Evolutionary conservation across 352 stramenopile genomes (phyloP).

Genomic region (Halophytophthora polymorphica): DNA sequence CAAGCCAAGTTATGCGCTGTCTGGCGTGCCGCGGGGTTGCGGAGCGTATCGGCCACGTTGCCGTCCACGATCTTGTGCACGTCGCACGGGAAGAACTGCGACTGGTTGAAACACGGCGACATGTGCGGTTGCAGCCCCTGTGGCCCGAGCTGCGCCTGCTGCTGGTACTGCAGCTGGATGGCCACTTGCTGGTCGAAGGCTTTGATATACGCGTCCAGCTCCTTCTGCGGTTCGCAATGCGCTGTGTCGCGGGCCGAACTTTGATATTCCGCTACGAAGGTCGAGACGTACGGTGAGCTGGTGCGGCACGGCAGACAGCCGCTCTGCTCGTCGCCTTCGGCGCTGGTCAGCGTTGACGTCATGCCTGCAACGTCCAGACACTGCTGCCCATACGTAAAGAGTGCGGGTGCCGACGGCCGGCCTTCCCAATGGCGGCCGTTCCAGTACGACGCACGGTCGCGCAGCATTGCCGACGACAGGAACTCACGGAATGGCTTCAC

Average conservation of each 20-base stretch:
- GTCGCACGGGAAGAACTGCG: conserved; percentile 78
- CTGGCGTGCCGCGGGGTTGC: conserved; percentile 26
- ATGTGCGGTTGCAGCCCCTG: conserved; percentile 74
- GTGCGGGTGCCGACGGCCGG: conserved; percentile 46
- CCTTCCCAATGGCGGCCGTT: conserved; percentile 80
- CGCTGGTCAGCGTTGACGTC: background rate
- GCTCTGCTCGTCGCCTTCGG: conserved; percentile 15
- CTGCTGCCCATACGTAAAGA: conserved; percentile 73
- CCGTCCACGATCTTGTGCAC: conserved; percentile 71
- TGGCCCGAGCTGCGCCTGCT: conserved; percentile 49
- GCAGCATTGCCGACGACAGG: conserved; percentile 37
- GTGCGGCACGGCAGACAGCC: conserved; percentile 64
- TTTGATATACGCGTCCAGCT: conserved; percentile 79
- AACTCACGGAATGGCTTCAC: conserved; percentile 54
- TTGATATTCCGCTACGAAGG: conserved; percentile 45
- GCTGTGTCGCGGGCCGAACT: conserved; percentile 15
- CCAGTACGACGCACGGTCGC: conserved; percentile 73
- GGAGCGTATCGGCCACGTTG: conserved; percentile 49
- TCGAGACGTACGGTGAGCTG: conserved; percentile 50
- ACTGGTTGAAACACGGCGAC: conserved; percentile 81
- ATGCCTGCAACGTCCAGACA: conserved; percentile 52
- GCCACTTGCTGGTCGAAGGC: conserved; percentile 78
- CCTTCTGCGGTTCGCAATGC: conserved; percentile 63
- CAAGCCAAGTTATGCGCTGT: conserved; percentile 54
- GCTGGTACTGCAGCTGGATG: conserved; percentile 75